phyloP scores from a whole-genome alignment of 208 protist genomes.

The Leishmania tropica region DNA sequence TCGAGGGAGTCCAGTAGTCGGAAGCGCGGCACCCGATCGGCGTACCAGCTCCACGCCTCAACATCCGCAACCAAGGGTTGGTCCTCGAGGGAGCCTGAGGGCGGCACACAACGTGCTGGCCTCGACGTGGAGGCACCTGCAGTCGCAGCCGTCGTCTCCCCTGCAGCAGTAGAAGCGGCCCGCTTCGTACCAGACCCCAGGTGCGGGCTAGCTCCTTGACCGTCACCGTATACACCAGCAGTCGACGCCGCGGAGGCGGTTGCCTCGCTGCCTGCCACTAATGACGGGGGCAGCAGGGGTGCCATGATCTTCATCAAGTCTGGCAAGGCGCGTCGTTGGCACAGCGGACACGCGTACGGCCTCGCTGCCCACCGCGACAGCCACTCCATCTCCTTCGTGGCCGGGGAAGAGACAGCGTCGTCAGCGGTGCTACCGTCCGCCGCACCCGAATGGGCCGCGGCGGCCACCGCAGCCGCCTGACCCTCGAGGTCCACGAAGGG shows the following conservation, averaged over 20 bases:
- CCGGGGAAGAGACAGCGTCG: neutral
- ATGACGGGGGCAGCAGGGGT: neutral
- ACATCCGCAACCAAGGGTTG: constrained; percentile 7
- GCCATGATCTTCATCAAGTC: constrained; percentile 1
- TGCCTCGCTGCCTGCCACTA: neutral
- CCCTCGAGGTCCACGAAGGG: constrained; percentile 70
- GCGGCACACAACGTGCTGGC: neutral
- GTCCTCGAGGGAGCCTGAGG: constrained; percentile 1
- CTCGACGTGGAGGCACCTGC: neutral
- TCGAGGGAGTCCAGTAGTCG: constrained; percentile 64
- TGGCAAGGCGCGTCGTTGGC: constrained; percentile 8
- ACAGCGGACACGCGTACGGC: constrained; percentile 34
- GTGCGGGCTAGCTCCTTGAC: neutral
- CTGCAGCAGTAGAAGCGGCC: neutral
- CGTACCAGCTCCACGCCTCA: constrained; percentile 25
- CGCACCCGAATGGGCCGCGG: neutral
- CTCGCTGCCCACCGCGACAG: constrained; percentile 10
- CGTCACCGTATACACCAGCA: neutral
- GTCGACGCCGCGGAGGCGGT: neutral
- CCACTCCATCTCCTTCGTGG: constrained; percentile 6
- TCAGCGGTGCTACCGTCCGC: neutral
- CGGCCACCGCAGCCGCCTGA: constrained; percentile 10
- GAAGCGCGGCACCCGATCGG: constrained; percentile 32
- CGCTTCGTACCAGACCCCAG: neutral
- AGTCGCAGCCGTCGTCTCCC: neutral